A percentile compares a stretch with the other conserved stretches of the same genome.
phyloP scores from a whole-genome alignment of 2,329 filamentous ascomycete species.

The Penicillium expansum region DNA sequence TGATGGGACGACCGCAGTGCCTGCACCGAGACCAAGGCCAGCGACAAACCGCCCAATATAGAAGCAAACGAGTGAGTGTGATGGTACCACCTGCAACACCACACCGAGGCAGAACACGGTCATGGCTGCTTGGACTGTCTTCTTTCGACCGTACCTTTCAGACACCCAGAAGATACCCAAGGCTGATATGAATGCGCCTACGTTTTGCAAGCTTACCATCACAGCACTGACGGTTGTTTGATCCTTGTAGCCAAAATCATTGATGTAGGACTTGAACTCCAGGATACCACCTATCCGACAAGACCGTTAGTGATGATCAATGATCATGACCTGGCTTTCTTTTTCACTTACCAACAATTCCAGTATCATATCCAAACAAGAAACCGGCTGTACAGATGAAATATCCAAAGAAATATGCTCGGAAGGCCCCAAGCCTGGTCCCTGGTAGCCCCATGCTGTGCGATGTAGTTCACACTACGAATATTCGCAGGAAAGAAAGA shows the following conservation, averaged over 20 bases:
- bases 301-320: not conserved
- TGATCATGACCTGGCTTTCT: too few relatives aligned
- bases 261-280: conserved; percentile 43
- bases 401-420: conserved; percentile 26
- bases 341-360: conserved; percentile 28
- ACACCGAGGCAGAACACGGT: conserved; percentile 38
- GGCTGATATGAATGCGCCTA: conserved; percentile 54
- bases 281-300: conserved; percentile 41
- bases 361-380: conserved; percentile 36
- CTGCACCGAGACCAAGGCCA: conserved; percentile 48
- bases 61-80: conserved; percentile 45
- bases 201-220: conserved; percentile 50
- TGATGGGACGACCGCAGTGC: conserved; percentile 43
- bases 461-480: not conserved
- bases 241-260: conserved; percentile 45
- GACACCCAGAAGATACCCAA: conserved; percentile 49
- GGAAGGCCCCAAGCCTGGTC: conserved; percentile 21
- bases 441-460: conserved; percentile 9
- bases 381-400: conserved; percentile 32
- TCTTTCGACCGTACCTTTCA: conserved; percentile 46
- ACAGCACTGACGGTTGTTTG: conserved; percentile 46
- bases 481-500: too few relatives aligned
- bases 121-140: conserved; percentile 46
- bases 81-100: conserved; percentile 50
- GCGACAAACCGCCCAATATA: conserved; percentile 49